These are phyloP conservation scores for Moricandia moricandioides DNA, from an alignment of 345 rosid species.

Conservation along the genomic window DNA sequence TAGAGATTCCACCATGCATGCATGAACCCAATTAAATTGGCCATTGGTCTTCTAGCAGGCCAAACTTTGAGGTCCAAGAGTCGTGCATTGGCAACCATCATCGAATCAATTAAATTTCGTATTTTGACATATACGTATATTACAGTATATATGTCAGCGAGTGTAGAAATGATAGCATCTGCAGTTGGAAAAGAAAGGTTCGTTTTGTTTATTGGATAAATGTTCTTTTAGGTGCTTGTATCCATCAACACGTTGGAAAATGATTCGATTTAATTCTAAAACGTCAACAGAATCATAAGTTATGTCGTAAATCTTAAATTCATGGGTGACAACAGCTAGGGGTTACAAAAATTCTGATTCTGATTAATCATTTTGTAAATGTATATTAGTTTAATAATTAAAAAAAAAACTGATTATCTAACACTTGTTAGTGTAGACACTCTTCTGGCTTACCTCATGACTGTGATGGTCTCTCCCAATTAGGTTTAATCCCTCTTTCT, in stretches of 20 bases:
- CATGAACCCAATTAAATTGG: not conserved
- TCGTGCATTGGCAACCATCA: not conserved
- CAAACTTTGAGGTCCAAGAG: not conserved
- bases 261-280: constrained; percentile 34
- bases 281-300: not conserved
- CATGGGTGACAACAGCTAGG: not conserved
- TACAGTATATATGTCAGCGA: not conserved
- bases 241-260: constrained; percentile 10
- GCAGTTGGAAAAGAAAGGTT: constrained; percentile 11
- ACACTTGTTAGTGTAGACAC: not conserved
- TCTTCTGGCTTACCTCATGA: not conserved
- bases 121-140: not conserved
- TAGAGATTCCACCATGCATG: not conserved
- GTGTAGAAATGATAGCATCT: not conserved
- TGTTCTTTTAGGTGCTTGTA: constrained; percentile 19
- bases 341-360: not conserved
- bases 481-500: not conserved
- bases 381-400: not conserved
- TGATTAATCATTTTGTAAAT: not conserved
- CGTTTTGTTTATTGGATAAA: constrained; percentile 10
- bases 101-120: not conserved
- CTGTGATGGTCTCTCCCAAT: not conserved
- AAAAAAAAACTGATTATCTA: not conserved
- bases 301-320: not conserved
- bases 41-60: not conserved